phyloP scores from a whole-genome alignment of 768 basidiomycete species.

The Dictyophora rubrovolvata region DNA sequence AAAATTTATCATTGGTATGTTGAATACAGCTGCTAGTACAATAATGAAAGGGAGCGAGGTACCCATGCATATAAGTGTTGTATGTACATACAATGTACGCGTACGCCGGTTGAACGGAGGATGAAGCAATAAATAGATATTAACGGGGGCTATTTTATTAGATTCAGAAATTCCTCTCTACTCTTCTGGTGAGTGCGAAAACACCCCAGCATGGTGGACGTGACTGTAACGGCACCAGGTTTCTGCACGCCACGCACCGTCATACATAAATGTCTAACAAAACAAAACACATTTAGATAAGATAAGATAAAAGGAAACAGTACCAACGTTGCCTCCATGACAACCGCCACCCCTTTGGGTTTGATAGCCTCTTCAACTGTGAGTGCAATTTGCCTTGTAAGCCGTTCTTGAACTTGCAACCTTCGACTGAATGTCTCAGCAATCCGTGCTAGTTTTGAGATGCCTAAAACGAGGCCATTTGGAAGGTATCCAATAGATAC shows the following conservation, averaged over 20 bases:
- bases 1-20: neutral
- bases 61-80: neutral
- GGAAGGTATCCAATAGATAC: slow-evolving; percentile 98
- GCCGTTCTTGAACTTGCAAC: slow-evolving; percentile 93
- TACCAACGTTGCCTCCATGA: slow-evolving; percentile 97
- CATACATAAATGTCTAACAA: slow-evolving; percentile 87
- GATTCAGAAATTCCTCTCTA: slow-evolving; percentile 87
- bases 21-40: neutral
- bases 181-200: slow-evolving; percentile 99
- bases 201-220: slow-evolving; percentile 96
- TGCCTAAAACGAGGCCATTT: slow-evolving; percentile 83
- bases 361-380: slow-evolving; percentile 98
- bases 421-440: slow-evolving; percentile 95
- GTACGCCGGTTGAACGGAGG: slow-evolving; percentile 2
- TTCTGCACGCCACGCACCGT: slow-evolving; percentile 99
- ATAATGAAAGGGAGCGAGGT: neutral
- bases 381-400: slow-evolving; percentile 95
- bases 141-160: slow-evolving; percentile 47
- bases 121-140: neutral
- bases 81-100: neutral
- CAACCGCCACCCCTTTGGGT: slow-evolving; percentile 95
- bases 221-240: slow-evolving; percentile 89
- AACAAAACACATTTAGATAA: neutral
- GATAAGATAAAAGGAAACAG: neutral
- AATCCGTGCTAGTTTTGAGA: slow-evolving; percentile 94